Evolutionary conservation across 2,329 filamentous ascomycete genomes (phyloP), one percentile per base, ranked within the genome.

Genomic region (Simplicillium aogashimaense): DNA sequence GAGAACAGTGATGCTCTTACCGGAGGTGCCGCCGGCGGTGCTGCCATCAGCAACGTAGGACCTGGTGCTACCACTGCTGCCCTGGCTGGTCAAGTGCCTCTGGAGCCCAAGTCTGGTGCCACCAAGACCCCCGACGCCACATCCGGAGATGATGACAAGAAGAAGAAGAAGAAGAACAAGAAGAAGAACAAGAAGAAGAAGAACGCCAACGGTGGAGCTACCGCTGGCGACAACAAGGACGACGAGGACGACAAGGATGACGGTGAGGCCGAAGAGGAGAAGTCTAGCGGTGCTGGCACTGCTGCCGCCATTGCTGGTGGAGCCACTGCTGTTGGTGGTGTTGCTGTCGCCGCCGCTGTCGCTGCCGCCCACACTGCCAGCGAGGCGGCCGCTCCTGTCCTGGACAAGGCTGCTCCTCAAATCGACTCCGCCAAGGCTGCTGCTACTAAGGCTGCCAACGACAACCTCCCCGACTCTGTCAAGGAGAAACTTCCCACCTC

Each of bases 1-100:
- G 83, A 94, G 59, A 85, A 85, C 60, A 79, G 81, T 47, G 83
- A 83, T 53, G 74, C 79, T 42, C 61, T 80, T 33, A 69, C 72
- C 38, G 74, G 30, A 13, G 30, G 72, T 48, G 52, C 66, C 39
- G 59, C 41, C 64, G 48, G 64, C 70, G 37, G 61, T 69, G 41
- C 56, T 81, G 29, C 75, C 78, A 71, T 79, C 49, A 73, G 67
- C 51, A 73, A 69, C n/a, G 68, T 66, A 50, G 51, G 64, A 50
- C 50, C 77, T 62, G 50, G 65, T 57, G 60, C 81, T 3, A 83
- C 84, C 32, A 90, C 86, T 18, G 78, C 80, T 44, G 73, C 66
- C 9, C 67, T 89, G 47, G 83, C 83, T 31, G 80, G 72, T 38
- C 64, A 78, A 46, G 79, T 85, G 29, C 82, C 84, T 34, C 67